Base-by-base conservation (phyloP, 1,284 basidiomycete genomes). In the Tetrapyrgos nigripes region DNA sequence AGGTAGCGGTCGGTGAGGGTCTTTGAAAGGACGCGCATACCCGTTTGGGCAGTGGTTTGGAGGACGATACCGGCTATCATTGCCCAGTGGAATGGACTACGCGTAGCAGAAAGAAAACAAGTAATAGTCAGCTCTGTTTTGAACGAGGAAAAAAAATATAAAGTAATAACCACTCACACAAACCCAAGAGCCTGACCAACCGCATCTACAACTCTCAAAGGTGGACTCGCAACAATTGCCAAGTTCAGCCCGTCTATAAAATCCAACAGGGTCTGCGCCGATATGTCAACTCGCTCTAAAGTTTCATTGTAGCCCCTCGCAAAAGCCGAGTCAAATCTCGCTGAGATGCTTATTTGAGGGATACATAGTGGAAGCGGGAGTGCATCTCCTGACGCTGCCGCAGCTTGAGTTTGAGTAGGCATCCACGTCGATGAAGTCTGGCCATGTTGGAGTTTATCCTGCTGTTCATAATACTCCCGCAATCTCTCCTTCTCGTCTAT, bases 1-100 rank as follows among this genome's bases (percentile, higher is more conserved):
- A 73, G 64, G 50, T 68, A 72, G 31, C 68, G 65, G 57, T 73
- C 71, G 6, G 71, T 69, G 29, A 71, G 62, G 14, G 64, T 67
- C 49, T 71, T 73, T 35, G 70, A 71, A 13, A 73, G 53, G 35
- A 66, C 49, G 50, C 54, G 67, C 58, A 63, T 66, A 14, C 60
- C 68, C 0, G 57, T 57, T 33, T 68, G 58, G 2, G 70, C 68
- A 24, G 53, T 49, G 26, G 58, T 56, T 56, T 70, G 67, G 2
- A 69, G 61, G 5, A 57, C 57, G 5, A 55, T 53, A 10, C 62
- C 60, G 14, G 68, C 67, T 24, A 72, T 47, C 58, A 64, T 62
- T 3, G 64, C 63, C 66, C 66, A 69, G 31, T 69, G 63, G 19
- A 66, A 60, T 21, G 67, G 67, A 14, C 65, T 56, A 17, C 2